phyloP scores from a whole-genome alignment of 306 rosid species.

The Alnus glutinosa region DNA sequence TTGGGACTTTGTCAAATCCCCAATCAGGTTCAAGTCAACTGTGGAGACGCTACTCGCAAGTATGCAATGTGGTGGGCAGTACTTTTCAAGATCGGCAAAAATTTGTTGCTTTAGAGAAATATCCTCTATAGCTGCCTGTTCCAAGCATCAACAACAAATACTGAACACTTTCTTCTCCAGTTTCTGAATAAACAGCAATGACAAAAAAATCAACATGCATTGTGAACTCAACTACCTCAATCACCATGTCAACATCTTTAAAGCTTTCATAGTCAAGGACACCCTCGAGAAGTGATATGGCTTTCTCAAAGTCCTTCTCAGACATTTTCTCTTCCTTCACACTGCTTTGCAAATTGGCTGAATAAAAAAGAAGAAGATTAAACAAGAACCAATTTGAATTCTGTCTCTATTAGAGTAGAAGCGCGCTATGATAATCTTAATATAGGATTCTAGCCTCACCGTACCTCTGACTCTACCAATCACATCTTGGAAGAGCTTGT shows the following conservation, averaged over 20 bases:
- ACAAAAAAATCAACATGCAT: conserved; percentile 9
- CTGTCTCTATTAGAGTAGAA: conserved; percentile 15
- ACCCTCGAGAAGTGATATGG: conserved; percentile 75
- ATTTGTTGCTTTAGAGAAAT: conserved; percentile 88
- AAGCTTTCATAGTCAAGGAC: conserved; percentile 72
- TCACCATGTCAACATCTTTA: conserved; percentile 90
- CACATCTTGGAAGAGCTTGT: conserved; percentile 86
- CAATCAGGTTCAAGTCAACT: conserved; percentile 89
- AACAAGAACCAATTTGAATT: conserved; percentile 1
- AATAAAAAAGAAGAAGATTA: background rate
- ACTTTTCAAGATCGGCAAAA: conserved; percentile 87
- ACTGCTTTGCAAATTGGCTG: conserved; percentile 53
- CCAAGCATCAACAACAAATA: conserved; percentile 31
- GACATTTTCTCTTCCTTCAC: conserved; percentile 80
- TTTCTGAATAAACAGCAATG: conserved; percentile 17
- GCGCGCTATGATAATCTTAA: background rate
- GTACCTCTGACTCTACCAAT: conserved; percentile 71
- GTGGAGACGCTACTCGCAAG: conserved; percentile 95
- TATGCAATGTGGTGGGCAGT: conserved; percentile 87
- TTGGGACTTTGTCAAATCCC: conserved; percentile 73
- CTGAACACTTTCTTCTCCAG: conserved; percentile 15
- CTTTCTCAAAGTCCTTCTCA: conserved; percentile 62
- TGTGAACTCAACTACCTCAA: conserved; percentile 59
- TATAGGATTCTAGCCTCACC: conserved; percentile 34
- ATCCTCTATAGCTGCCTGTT: conserved; percentile 91